These are phyloP conservation scores for Luvunga scandens DNA, from an alignment of 345 rosid species.

Conservation along the genomic window DNA sequence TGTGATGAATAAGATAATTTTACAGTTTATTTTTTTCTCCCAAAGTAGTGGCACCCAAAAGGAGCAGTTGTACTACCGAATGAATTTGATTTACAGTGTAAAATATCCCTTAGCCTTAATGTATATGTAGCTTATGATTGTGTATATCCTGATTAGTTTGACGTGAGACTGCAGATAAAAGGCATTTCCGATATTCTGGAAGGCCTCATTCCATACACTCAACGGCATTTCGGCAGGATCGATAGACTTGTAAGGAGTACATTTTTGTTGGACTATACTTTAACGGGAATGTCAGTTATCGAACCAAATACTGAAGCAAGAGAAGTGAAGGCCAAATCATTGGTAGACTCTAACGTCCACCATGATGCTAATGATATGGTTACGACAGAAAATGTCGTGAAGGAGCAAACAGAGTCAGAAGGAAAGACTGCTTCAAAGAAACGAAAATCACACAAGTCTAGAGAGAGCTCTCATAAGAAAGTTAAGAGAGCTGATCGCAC, in stretches of 20 bases:
- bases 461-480: conserved; percentile 55
- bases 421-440: conserved; percentile 45
- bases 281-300: conserved; percentile 77
- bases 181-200: conserved; percentile 86
- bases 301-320: conserved; percentile 45
- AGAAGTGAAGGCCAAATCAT: conserved; percentile 11
- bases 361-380: conserved; percentile 6
- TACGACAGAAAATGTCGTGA: background rate
- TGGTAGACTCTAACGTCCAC: background rate
- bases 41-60: background rate
- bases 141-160: conserved; percentile 3
- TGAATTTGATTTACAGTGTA: background rate
- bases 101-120: too few relatives aligned
- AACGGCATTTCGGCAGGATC: conserved; percentile 83
- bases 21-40: background rate
- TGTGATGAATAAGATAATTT: background rate
- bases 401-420: conserved; percentile 26
- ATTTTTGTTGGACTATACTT: conserved; percentile 78
- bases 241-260: conserved; percentile 91
- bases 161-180: conserved; percentile 46
- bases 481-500: conserved; percentile 37
- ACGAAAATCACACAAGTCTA: conserved; percentile 56
- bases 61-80: background rate
- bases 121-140: background rate
- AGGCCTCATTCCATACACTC: conserved; percentile 84